phyloP scores from a whole-genome alignment of 495 filamentous ascomycete species.

The Wilcoxina mikolae region DNA sequence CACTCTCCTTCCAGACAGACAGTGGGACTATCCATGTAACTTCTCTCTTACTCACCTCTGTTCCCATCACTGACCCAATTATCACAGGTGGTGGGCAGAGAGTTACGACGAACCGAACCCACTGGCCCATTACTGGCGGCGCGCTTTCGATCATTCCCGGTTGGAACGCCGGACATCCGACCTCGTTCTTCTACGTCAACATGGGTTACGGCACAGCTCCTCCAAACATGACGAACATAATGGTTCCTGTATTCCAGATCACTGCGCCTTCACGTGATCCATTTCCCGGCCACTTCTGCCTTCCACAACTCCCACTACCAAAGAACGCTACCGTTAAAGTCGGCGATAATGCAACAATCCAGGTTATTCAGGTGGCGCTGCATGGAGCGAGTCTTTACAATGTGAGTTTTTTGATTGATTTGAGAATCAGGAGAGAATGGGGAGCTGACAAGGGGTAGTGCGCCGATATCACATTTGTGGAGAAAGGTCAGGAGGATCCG shows the following conservation, averaged over 20 bases:
- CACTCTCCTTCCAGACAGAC: constrained; percentile 84
- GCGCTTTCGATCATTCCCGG: constrained; percentile 74
- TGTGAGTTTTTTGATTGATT: constrained; percentile 40
- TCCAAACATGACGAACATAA: constrained; percentile 73
- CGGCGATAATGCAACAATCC: constrained; percentile 88
- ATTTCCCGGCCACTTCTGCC: constrained; percentile 75
- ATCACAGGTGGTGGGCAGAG: constrained; percentile 68
- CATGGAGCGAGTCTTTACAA: constrained; percentile 87
- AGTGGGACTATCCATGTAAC: constrained; percentile 98
- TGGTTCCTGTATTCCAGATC: constrained; percentile 75
- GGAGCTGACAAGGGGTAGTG: constrained; percentile 42
- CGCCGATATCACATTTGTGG: constrained; percentile 67
- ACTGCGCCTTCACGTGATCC: constrained; percentile 64
- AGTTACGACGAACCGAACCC: constrained; percentile 67
- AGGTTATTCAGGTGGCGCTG: constrained; percentile 74
- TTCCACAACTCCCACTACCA: constrained; percentile 82
- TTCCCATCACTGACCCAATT: constrained; percentile 1
- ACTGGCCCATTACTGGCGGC: constrained; percentile 79
- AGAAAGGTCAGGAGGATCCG: constrained; percentile 45
- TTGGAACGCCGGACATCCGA: constrained; percentile 85
- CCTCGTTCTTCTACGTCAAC: constrained; percentile 85
- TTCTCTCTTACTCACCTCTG: constrained; percentile 8
- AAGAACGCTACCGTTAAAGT: constrained; percentile 51
- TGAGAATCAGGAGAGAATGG: neutral
- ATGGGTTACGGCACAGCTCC: constrained; percentile 72